Percentiles rank a stretch among this genome's conserved stretches.
Evolutionary conservation across 495 filamentous ascomycete genomes (phyloP).

Genomic region (Neurospora sp.): DNA sequence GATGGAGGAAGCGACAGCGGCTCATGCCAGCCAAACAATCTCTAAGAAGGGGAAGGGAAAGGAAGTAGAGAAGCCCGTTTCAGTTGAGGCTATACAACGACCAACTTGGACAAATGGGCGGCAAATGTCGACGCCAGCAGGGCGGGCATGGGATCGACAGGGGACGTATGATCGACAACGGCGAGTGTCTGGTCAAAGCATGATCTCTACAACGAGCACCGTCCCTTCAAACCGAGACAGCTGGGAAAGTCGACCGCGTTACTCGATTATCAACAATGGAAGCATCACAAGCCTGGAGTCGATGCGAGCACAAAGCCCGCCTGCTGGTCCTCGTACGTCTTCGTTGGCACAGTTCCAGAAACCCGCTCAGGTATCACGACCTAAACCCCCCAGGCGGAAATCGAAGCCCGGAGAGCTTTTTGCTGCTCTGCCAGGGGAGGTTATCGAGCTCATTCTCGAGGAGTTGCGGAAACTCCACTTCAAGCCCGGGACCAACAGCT

Average conservation of each 20-base stretch:
- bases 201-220: constrained; percentile 14
- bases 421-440: constrained; percentile 45
- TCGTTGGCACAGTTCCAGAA: constrained; percentile 7
- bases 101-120: not conserved
- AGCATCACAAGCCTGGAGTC: constrained; percentile 36
- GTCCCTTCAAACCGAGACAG: constrained; percentile 14
- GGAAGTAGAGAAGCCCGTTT: not conserved
- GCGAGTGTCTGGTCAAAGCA: constrained; percentile 17
- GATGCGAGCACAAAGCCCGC: constrained; percentile 10
- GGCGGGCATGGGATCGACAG: constrained; percentile 3
- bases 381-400: constrained; percentile 7
- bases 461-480: constrained; percentile 39
- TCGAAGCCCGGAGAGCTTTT: constrained; percentile 39
- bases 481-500: constrained; percentile 35
- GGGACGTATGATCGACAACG: constrained; percentile 8
- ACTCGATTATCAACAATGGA: constrained; percentile 14
- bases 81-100: not conserved
- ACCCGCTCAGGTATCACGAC: constrained; percentile 19
- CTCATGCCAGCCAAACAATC: not conserved
- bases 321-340: not conserved
- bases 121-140: not conserved
- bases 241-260: constrained; percentile 16
- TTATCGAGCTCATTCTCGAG: constrained; percentile 42
- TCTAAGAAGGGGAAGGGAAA: not conserved
- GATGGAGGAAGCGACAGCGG: constrained; percentile 8